phyloP scores from a whole-genome alignment of 140 eudicot genomes.

The Erigeron philadelphicus region DNA sequence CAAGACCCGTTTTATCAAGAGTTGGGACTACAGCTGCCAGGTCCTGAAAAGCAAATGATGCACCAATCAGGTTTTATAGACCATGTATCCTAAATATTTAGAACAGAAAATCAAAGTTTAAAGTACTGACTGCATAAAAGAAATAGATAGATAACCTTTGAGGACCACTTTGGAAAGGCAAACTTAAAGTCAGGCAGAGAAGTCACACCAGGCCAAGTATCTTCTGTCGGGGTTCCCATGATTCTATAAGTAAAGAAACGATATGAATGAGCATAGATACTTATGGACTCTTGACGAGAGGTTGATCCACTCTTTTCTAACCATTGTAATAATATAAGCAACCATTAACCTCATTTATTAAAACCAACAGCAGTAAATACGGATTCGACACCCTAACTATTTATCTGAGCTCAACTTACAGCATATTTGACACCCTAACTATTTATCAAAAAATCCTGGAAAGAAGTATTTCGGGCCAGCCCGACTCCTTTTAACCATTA shows the following conservation, averaged over 20 bases:
- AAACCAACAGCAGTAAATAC: background rate
- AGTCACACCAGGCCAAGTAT: constrained; percentile 94
- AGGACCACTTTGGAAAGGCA: constrained; percentile 80
- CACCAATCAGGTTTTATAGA: constrained; percentile 14
- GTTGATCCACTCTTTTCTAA: background rate
- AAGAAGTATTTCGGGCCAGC: too few relatives aligned
- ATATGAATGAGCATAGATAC: constrained; percentile 8
- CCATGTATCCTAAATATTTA: constrained; percentile 2
- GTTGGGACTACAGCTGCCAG: constrained; percentile 69
- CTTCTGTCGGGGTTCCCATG: constrained; percentile 93
- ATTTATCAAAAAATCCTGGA: too few relatives aligned
- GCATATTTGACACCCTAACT: too few relatives aligned
- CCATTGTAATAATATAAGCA: background rate
- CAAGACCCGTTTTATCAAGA: constrained; percentile 82
- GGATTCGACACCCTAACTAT: too few relatives aligned
- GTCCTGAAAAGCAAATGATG: constrained; percentile 47
- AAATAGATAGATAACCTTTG: constrained; percentile 49
- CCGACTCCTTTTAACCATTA: too few relatives aligned
- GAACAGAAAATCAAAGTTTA: background rate
- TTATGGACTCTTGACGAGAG: constrained; percentile 1
- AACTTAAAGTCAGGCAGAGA: constrained; percentile 88
- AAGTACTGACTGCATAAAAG: background rate
- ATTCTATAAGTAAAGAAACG: constrained; percentile 37
- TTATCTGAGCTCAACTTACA: too few relatives aligned
- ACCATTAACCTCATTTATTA: constrained; percentile 10